A percentile compares a stretch with the other conserved stretches of the same genome.
These are phyloP conservation scores for Vigna mungo DNA, from an alignment of 306 rosid species.

Conservation along the genomic window DNA sequence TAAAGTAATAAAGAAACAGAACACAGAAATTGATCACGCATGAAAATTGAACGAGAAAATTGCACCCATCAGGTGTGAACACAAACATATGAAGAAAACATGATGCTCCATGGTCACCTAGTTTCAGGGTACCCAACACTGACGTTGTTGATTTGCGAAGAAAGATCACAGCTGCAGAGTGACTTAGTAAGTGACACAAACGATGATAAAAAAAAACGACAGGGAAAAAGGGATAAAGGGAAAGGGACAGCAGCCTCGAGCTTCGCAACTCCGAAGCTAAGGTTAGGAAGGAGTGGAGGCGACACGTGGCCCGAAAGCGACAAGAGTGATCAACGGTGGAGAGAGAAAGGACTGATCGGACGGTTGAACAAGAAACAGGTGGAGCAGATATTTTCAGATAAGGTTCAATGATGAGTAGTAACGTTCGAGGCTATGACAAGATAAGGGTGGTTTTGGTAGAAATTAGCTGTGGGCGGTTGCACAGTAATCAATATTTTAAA, in stretches of 20 bases:
- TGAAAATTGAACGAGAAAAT: conserved; percentile 23
- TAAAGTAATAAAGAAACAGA: neutral
- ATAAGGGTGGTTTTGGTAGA: conserved; percentile 21
- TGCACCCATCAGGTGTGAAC: neutral
- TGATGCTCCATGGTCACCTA: conserved; percentile 29
- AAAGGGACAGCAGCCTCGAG: conserved; percentile 31
- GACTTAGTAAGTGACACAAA: neutral
- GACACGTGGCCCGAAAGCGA: conserved; percentile 25
- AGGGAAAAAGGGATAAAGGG: neutral
- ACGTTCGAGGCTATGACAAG: neutral
- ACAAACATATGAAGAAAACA: neutral
- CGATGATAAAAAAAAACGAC: neutral
- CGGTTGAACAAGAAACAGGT: neutral
- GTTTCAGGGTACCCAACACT: neutral
- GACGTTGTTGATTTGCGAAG: neutral
- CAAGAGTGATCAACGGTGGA: conserved; percentile 10
- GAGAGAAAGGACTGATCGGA: conserved; percentile 25
- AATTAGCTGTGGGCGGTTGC: conserved; percentile 3
- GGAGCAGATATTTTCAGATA: conserved; percentile 39
- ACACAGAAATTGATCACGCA: neutral
- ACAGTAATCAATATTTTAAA: neutral
- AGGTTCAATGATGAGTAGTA: conserved; percentile 9
- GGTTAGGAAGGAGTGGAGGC: conserved; percentile 22
- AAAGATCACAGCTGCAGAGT: neutral
- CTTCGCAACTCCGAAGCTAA: conserved; percentile 45